Base-by-base conservation (phyloP, 768 basidiomycete genomes). In the Podaxis pistillaris region DNA sequence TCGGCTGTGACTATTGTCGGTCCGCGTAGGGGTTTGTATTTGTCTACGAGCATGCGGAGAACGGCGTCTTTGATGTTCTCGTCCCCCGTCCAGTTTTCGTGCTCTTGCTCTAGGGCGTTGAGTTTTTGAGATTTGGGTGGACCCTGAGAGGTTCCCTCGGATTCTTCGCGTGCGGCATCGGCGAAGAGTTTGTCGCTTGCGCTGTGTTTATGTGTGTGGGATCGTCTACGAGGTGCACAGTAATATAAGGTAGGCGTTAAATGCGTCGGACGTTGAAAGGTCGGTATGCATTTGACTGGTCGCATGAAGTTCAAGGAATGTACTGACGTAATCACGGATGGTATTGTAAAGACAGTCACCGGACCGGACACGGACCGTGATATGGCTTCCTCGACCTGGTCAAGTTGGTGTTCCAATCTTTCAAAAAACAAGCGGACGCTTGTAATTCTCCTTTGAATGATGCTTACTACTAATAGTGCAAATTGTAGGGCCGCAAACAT, bases 41-140 rank as follows among this genome's bases (percentile, higher is more conserved):
- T 90, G 77, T 94, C 93, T 37, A 93, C 81, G 4, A 94, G 81
- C 91, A 96, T 94, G 22, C 92, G 83, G 17, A 93, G 77, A 0
- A 94, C 87, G 0, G 86, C 82, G 74, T 91, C 87, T 58, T 85
- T 76, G 1, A 84, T 78, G 6, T 81, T 78, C 72, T 94, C 93
- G 11, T 94, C 90, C 0, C 91, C 91, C 1, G 83, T 83, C 93
- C 91, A 93, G 69, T 92, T 88, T 61, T 83, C 78, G 37, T 88
- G 76, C 66, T 83, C 78, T 53, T 74, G 76, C 65, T 82, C 61
- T 33, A 62, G 71, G 9, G 33, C 8, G 1, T 56, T 15, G 55
- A 40, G 69, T 62, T 65, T 65, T 19, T n/a, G 57, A 37, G 62
- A 52, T 51, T 51, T 52, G 22, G 11, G 65, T 50, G 64, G 54